Evolutionary conservation across 78 protist genomes (phyloP), one percentile per base, ranked within the genome.

Genomic region (Paratrimastix pyriformis): DNA sequence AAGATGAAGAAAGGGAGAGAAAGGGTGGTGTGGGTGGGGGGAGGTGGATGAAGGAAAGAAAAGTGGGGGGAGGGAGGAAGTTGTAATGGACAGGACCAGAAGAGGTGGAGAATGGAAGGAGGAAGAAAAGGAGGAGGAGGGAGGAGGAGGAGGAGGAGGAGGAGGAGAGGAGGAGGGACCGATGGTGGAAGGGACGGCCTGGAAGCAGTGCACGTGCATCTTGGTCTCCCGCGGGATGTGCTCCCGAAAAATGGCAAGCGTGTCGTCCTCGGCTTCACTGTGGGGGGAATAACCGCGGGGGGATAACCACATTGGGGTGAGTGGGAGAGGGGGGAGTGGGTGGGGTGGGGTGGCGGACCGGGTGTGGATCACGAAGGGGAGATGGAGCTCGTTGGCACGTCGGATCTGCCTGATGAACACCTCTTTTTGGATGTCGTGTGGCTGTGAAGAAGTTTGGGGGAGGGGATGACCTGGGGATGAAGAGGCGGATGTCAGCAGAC

Each of bases 201-300:
- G 26, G n/a, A 26, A 74, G n/a, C 77, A 74, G 33, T 74, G 77
- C 9, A 74, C 30, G n/a, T 74, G 77, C 26, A 74, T 50, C 11
- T 26, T 24, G 24, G 24, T 21, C 21, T 74, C 77, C 33, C 33
- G 9, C 15, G 77, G 77, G 9, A 74, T 26, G 15, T 50, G 13
- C 13, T 74, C 77, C 18, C 66, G 59, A 26, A 74, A 26, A 33
- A 74, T 74, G 15, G 9, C 40, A 8, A 74, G 65, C 8, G 77
- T 64, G 15, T 74, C 77, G n/a, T 74, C 77, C 26, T 74, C 77
- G 11, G 77, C 77, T 26, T 74, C 77, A 9, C 77, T n/a, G n/a
- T n/a, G n/a, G n/a, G n/a, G n/a, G n/a, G n/a, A n/a, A n/a, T n/a
- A n/a, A n/a, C n/a, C n/a, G n/a, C n/a, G n/a, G n/a, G n/a, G n/a